Evolutionary conservation across 805 yeast species (phyloP).

Genomic region (Kuraishia piskuri): DNA sequence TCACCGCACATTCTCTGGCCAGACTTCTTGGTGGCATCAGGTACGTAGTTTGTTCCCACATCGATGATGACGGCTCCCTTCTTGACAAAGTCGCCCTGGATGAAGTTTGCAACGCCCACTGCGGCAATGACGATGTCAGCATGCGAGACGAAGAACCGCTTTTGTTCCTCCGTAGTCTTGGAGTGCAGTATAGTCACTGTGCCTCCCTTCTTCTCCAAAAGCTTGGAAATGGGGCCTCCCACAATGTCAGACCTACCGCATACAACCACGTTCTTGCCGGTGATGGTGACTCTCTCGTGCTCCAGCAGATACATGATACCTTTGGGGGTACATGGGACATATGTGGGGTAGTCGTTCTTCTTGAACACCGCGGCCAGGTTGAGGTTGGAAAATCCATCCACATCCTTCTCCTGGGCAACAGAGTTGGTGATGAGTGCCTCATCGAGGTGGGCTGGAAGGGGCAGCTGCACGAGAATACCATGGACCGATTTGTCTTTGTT

Average conservation of each 20-base stretch:
- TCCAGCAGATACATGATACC: constrained; percentile 63
- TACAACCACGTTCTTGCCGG: constrained; percentile 73
- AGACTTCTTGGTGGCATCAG: constrained; percentile 55
- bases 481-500: constrained; percentile 55
- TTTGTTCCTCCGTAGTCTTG: constrained; percentile 42
- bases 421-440: constrained; percentile 61
- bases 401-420: constrained; percentile 63
- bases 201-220: constrained; percentile 63
- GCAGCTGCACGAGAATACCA: constrained; percentile 71
- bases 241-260: constrained; percentile 83
- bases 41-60: constrained; percentile 74
- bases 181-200: constrained; percentile 75
- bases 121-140: constrained; percentile 80
- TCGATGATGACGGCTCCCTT: constrained; percentile 64
- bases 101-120: constrained; percentile 61
- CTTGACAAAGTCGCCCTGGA: constrained; percentile 70
- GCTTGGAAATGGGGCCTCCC: constrained; percentile 70
- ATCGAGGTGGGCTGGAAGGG: constrained; percentile 63
- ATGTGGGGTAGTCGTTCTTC: constrained; percentile 61
- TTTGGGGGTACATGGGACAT: constrained; percentile 79
- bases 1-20: constrained; percentile 75
- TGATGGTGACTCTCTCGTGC: constrained; percentile 43
- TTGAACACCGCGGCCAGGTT: constrained; percentile 74
- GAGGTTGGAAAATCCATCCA: constrained; percentile 75
- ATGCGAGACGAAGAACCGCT: constrained; percentile 35